Conservation (phyloP, 306 rosid species). For the Dryas octopetala region DNA sequence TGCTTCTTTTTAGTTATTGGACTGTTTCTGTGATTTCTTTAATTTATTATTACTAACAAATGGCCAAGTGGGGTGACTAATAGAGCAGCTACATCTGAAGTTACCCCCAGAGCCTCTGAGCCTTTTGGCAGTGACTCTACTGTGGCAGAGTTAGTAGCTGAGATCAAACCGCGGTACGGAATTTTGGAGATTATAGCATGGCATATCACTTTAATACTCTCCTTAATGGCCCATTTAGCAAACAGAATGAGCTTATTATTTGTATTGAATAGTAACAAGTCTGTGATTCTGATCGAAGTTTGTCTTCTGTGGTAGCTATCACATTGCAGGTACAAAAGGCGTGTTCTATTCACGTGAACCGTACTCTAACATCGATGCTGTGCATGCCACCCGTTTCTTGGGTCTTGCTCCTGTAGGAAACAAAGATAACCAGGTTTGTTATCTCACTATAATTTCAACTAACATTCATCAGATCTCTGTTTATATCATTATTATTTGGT, state of each 20-base stretch:
- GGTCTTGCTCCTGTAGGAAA: constrained; percentile 96
- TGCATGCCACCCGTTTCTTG: constrained; percentile 89
- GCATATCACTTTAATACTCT: background rate
- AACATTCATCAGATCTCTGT: background rate
- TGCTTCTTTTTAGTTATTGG: constrained; percentile 20
- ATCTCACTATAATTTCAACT: background rate
- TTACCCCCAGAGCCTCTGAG: constrained; percentile 67
- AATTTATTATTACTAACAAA: constrained; percentile 67
- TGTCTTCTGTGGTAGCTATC: constrained; percentile 63
- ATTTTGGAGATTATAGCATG: constrained; percentile 18
- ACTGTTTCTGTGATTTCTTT: constrained; percentile 47
- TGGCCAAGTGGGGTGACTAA: constrained; percentile 83
- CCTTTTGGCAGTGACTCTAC: constrained; percentile 56
- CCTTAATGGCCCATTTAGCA: background rate
- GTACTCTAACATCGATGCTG: constrained; percentile 78
- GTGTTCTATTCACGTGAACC: constrained; percentile 88
- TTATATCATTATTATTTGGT: background rate
- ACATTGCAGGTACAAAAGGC: constrained; percentile 85
- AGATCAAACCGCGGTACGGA: constrained; percentile 89
- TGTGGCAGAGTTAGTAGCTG: constrained; percentile 74
- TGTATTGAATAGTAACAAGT: background rate
- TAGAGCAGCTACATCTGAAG: constrained; percentile 50
- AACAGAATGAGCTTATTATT: background rate
- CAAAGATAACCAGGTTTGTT: constrained; percentile 83
- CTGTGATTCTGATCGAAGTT: constrained; percentile 29